Conservation (phyloP, 2,329 filamentous ascomycete genomes). For the Coniella vitis region DNA sequence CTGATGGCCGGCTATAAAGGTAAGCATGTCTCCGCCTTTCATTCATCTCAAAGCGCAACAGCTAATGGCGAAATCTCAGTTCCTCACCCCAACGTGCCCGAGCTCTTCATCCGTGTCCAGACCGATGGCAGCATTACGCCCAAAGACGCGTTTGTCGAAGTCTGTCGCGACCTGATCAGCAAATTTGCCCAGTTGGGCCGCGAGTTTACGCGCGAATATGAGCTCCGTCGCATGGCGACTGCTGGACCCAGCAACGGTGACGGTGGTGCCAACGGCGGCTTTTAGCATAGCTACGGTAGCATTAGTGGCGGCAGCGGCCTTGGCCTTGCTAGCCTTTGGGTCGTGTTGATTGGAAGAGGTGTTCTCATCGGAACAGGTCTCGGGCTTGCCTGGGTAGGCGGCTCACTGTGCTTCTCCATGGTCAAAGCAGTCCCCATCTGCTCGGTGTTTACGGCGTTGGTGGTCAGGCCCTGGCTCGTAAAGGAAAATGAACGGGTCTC, state of each 20-base stretch:
- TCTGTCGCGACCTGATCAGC: slow-evolving; percentile 75
- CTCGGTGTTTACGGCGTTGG: slow-evolving; percentile 6
- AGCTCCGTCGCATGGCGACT: slow-evolving; percentile 77
- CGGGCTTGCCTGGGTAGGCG: neutral
- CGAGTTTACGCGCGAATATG: slow-evolving; percentile 89
- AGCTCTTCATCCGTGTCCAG: slow-evolving; percentile 70
- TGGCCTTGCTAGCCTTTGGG: slow-evolving; percentile 7
- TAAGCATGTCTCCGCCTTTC: slow-evolving; percentile 33
- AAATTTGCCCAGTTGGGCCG: slow-evolving; percentile 74
- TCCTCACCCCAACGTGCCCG: slow-evolving; percentile 53
- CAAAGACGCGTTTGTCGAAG: slow-evolving; percentile 77
- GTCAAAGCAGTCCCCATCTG: neutral
- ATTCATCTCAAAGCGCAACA: neutral
- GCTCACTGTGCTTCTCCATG: neutral
- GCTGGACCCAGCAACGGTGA: slow-evolving; percentile 45
- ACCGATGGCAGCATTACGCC: slow-evolving; percentile 84
- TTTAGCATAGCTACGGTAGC: slow-evolving; percentile 14
- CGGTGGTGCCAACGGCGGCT: slow-evolving; percentile 21
- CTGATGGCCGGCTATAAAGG: slow-evolving; percentile 90
- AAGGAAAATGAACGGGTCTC: neutral
- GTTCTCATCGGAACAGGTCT: neutral
- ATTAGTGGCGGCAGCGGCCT: neutral
- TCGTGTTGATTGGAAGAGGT: neutral
- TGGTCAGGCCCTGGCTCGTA: neutral
- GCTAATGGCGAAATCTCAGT: slow-evolving; percentile 31